Evolutionary conservation across 495 filamentous ascomycete species (phyloP), one percentile per base, ranked within the genome.

Genomic region (Pyronema domesticum): DNA sequence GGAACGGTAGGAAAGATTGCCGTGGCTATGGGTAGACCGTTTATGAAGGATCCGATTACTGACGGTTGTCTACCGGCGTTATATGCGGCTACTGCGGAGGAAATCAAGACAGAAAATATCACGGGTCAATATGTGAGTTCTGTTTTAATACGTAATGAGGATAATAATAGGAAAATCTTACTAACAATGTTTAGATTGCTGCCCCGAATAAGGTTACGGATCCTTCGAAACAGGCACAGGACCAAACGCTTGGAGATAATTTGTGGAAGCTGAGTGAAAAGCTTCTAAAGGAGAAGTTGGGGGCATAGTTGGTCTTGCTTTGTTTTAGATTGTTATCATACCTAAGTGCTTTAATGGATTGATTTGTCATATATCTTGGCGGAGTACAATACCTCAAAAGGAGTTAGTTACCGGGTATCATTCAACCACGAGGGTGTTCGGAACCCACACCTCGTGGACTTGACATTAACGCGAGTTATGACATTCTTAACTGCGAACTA

Each of bases 1-100:
- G 73, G 74, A 0, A 61, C 59, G 7, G 48, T 68, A 44, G 68
- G 63, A 6, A 75, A 71, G 37, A 45, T 72, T 17, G 69, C 67
- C 0, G 68, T 71, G 5, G 61, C 54, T 37, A 63, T 65, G 14
- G 56, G 63, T 3, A 59, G 68, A 43, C 73, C 73, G 1, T 70
- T 76, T 40, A 69, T 76, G 71, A 75, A 74, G 43, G 71, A 76
- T 55, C 71, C 72, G 0, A 59, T 73, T 0, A 67, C 73, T 8
- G 55, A 73, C 37, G 72, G 73, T 0, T 74, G 72, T 50, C 60
- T 75, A n/a, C 58, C 71, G 5, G 71, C 68, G 10, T 53, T 78
- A 14, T 77, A 71, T 56, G 73, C 73, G 5, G 69, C 70, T 7
- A 76, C 73, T 34, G 71, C 65, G 37, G 63, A 67, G 10, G 71